phyloP scores from a whole-genome alignment of 768 basidiomycete species.

The Lentinula edodes region DNA sequence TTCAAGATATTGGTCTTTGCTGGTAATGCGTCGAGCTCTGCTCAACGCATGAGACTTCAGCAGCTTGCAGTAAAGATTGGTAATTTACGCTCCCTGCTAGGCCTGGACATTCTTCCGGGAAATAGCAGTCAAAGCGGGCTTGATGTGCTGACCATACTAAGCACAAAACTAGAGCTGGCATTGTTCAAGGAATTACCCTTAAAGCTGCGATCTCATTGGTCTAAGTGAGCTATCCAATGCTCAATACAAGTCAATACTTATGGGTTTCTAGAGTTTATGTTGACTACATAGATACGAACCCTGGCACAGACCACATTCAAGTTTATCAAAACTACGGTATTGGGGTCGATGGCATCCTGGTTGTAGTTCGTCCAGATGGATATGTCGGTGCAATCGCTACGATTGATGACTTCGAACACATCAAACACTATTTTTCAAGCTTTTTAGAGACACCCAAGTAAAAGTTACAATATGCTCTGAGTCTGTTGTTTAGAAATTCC shows the following conservation, averaged over 20 bases:
- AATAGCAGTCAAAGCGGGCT: not conserved
- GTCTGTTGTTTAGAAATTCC: too few species aligned
- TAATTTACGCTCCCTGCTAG: not conserved
- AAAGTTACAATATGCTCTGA: too few species aligned
- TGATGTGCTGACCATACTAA: not conserved
- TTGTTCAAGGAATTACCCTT: not conserved
- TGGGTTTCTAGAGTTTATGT: not conserved
- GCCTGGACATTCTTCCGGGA: too few species aligned
- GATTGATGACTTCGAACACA: conserved; percentile 9
- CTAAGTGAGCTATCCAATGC: not conserved
- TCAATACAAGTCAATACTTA: not conserved
- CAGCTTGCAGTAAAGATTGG: not conserved
- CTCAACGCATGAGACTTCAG: not conserved
- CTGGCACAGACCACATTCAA: conserved; percentile 14
- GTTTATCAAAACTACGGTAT: conserved; percentile 31
- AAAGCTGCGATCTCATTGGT: not conserved
- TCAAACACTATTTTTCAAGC: too few species aligned
- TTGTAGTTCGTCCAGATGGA: conserved; percentile 35
- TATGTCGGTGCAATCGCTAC: conserved; percentile 32
- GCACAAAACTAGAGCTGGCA: not conserved
- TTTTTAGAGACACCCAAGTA: too few species aligned
- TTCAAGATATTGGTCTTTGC: not conserved
- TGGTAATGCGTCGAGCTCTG: not conserved
- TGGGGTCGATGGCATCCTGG: conserved; percentile 21
- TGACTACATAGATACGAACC: not conserved